Percentiles rank a stretch among this genome's conserved stretches.
Conservation (phyloP, 83 land plant genomes). For the Thuja plicata region DNA sequence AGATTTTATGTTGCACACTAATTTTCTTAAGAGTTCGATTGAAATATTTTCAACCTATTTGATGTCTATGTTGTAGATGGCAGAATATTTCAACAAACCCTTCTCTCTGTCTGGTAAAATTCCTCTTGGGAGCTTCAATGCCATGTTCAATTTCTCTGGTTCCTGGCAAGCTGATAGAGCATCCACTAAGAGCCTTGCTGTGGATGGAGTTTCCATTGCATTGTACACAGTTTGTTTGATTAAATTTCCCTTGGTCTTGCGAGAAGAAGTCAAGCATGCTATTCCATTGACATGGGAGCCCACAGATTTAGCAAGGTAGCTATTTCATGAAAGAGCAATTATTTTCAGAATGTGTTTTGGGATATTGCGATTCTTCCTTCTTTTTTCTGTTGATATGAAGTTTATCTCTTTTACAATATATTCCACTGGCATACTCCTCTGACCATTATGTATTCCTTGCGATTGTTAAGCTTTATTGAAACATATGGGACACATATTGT, state of each 20-base stretch:
- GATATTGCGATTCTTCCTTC: background rate
- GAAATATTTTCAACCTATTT: background rate
- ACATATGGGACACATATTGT: conserved; percentile 81
- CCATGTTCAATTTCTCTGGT: conserved; percentile 90
- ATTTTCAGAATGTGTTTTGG: background rate
- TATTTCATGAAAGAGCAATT: background rate
- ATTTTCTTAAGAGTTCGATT: background rate
- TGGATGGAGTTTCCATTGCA: conserved; percentile 70
- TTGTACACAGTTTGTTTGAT: conserved; percentile 46
- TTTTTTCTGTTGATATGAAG: conserved; percentile 1
- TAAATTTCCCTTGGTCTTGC: conserved; percentile 48
- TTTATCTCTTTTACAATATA: background rate
- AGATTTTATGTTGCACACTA: background rate
- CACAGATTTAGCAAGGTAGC: conserved; percentile 80
- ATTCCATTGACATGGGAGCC: conserved; percentile 94
- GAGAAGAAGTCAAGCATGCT: conserved; percentile 73
- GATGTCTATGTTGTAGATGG: conserved; percentile 62
- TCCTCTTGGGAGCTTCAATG: conserved; percentile 88
- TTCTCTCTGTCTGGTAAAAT: conserved; percentile 52
- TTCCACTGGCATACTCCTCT: background rate
- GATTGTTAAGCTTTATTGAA: conserved; percentile 66
- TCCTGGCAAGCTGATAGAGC: conserved; percentile 80
- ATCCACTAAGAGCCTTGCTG: conserved; percentile 81
- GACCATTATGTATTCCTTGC: background rate
- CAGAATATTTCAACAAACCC: conserved; percentile 66